Percentiles rank a stretch among this genome's conserved stretches.
Conservation (phyloP, 1,139 yeast genomes). For the Blastobotrys aristatus region DNA sequence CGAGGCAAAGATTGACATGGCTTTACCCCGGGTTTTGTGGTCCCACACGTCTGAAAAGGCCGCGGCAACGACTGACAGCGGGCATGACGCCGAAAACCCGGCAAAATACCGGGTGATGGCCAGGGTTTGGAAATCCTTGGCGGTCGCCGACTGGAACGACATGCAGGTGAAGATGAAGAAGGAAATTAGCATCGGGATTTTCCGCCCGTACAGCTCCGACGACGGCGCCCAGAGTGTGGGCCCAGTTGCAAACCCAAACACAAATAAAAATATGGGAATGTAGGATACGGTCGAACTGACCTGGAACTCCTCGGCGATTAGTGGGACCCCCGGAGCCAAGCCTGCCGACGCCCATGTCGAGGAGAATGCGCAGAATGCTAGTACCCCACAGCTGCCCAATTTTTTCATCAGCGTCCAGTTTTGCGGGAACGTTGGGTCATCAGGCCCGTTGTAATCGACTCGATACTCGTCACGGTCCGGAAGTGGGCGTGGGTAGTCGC, state of each 20-base stretch:
- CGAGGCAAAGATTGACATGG: constrained; percentile 59
- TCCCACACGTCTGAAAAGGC: constrained; percentile 72
- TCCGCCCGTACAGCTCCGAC: constrained; percentile 71
- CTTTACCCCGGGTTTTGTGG: constrained; percentile 59
- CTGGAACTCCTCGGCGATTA: constrained; percentile 29
- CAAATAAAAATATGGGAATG: constrained; percentile 65
- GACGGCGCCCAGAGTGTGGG: constrained; percentile 80
- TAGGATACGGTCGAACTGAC: constrained; percentile 32
- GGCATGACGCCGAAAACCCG: constrained; percentile 54
- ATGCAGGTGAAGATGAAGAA: constrained; percentile 55
- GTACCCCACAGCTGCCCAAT: constrained; percentile 29
- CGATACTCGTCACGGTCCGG: constrained; percentile 44
- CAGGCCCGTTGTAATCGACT: constrained; percentile 49
- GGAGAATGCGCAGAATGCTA: constrained; percentile 38
- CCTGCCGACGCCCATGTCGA: constrained; percentile 44
- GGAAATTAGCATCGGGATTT: constrained; percentile 49
- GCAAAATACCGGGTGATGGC: constrained; percentile 69
- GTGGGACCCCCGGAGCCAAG: constrained; percentile 36
- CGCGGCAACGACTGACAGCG: constrained; percentile 79
- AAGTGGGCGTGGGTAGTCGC: constrained; percentile 45
- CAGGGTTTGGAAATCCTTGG: constrained; percentile 65
- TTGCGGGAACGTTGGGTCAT: constrained; percentile 47
- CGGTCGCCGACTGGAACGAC: constrained; percentile 66
- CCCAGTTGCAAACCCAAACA: constrained; percentile 80
- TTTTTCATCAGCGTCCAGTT: constrained; percentile 42